Evolutionary conservation across 1,139 yeast genomes (phyloP).

Genomic region (Yamadazyma diospyri): DNA sequence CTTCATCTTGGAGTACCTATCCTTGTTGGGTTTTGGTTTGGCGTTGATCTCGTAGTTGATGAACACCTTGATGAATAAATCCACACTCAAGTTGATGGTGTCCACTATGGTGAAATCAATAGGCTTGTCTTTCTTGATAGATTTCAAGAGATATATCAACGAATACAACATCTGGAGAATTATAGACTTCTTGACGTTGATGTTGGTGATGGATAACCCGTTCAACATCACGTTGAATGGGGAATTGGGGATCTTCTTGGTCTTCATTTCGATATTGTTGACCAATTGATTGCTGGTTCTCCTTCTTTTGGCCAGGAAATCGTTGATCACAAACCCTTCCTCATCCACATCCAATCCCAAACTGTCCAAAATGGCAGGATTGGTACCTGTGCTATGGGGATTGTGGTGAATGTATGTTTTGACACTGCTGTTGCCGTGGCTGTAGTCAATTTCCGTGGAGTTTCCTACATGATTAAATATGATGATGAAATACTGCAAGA

Average conservation of each 20-base stretch:
- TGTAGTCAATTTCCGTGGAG: constrained; percentile 15
- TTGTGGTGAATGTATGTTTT: constrained; percentile 17
- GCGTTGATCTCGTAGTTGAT: constrained; percentile 32
- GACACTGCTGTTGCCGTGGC: constrained; percentile 3
- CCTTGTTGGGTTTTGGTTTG: constrained; percentile 11
- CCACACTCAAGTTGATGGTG: constrained; percentile 29
- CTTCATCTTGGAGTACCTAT: constrained; percentile 18
- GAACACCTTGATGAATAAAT: constrained; percentile 36
- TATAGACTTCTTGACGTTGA: constrained; percentile 43
- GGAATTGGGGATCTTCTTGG: constrained; percentile 33
- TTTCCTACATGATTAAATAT: constrained; percentile 35
- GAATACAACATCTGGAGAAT: constrained; percentile 44
- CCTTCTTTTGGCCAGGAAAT: constrained; percentile 41
- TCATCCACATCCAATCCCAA: constrained; percentile 39
- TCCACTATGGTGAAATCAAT: constrained; percentile 20
- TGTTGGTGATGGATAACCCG: constrained; percentile 44
- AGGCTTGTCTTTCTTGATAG: constrained; percentile 21
- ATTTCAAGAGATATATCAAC: constrained; percentile 38
- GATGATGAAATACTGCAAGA: constrained; percentile 36
- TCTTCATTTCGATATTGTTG: constrained; percentile 12
- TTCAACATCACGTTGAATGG: constrained; percentile 44
- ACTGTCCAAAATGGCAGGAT: constrained; percentile 28
- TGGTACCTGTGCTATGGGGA: constrained; percentile 20
- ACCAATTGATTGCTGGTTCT: constrained; percentile 14
- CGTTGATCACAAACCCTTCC: constrained; percentile 48